phyloP scores from a whole-genome alignment of 169 alveolate genomes.

The Babesia gibsoni region DNA sequence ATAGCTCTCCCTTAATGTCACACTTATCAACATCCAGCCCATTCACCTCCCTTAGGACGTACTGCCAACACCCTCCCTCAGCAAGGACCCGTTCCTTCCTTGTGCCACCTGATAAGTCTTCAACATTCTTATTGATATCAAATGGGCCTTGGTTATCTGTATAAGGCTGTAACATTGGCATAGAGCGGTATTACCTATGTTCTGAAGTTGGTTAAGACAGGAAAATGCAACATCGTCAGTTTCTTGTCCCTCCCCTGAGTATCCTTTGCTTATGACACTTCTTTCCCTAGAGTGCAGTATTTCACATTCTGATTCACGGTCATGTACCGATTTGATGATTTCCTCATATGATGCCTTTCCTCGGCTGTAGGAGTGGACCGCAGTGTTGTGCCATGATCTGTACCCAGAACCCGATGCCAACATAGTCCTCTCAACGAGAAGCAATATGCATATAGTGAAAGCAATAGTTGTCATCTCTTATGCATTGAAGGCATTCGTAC shows the following conservation, averaged over 20 bases:
- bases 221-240: slow-evolving; percentile 5
- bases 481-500: too few relatives aligned
- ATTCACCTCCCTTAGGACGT: slow-evolving; percentile 68
- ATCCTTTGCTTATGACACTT: background rate
- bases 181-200: background rate
- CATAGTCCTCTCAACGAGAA: too few relatives aligned
- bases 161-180: background rate
- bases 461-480: too few relatives aligned
- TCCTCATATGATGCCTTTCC: slow-evolving; percentile 43
- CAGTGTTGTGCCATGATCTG: slow-evolving; percentile 37
- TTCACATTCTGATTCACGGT: slow-evolving; percentile 45
- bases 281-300: slow-evolving; percentile 14
- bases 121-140: slow-evolving; percentile 32
- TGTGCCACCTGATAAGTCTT: background rate
- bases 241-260: background rate
- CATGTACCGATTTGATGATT: slow-evolving; percentile 7
- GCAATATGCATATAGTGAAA: too few relatives aligned
- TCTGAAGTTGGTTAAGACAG: slow-evolving; percentile 2
- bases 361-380: slow-evolving; percentile 17
- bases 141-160: background rate
- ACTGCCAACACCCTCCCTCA: slow-evolving; percentile 75
- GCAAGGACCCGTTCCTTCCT: slow-evolving; percentile 18
- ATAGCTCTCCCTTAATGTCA: slow-evolving; percentile 71
- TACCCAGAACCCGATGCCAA: slow-evolving; percentile 1
- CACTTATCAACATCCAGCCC: slow-evolving; percentile 69